Evolutionary conservation across 148 eudicot genomes (phyloP), one percentile per base, ranked within the genome.

Genomic region (Rhododendron mucronatum): DNA sequence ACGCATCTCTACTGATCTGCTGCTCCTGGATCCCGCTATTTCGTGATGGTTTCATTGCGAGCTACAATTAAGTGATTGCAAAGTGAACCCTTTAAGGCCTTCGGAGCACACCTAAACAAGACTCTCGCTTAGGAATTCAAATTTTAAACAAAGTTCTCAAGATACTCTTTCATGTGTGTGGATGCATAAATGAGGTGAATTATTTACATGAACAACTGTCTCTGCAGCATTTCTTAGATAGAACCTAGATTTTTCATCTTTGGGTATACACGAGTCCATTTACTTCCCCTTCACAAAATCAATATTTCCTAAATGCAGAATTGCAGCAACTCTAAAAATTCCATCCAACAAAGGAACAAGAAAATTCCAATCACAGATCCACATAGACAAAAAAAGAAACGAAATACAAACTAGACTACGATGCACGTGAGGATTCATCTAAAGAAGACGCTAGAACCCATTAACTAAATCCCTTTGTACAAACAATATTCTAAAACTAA

Each of bases 221-320:
- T 30, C 30, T 39, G 99, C 99, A 5, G 96, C 98, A 78, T 94
- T 94, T 84, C 90, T 90, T 82, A 95, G 90, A 90, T 97, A 98
- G 88, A 92, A 94, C 92, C 90, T 89, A 85, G 99, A 97, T 95
- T 95, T 85, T 95, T 30, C 99, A 89, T 97, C 98, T 91, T 95
- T 97, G 83, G 98, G 98, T 86, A 89, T 89, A 16, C 98, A 97
- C 61, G 99, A 97, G 88, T 97, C 99, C 21, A 88, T 86, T 86
- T 97, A 98, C 89, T 93, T 89, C 63, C 99, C 99, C 90, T 97
- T 97, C 3, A 89, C 81, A 88, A 97, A 97, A 83, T 97, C 96
- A 87, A 97, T 94, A 90, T 97, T 97, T 78, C 99, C 99, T 83
- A 95, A 89, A 92, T 97, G 99, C 87, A 97, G 95, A 88, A 97